Percentiles rank a stretch among this genome's conserved stretches.
Evolutionary conservation across 441 rosid genomes (phyloP).

Genomic region (Raphanus hybrid): DNA sequence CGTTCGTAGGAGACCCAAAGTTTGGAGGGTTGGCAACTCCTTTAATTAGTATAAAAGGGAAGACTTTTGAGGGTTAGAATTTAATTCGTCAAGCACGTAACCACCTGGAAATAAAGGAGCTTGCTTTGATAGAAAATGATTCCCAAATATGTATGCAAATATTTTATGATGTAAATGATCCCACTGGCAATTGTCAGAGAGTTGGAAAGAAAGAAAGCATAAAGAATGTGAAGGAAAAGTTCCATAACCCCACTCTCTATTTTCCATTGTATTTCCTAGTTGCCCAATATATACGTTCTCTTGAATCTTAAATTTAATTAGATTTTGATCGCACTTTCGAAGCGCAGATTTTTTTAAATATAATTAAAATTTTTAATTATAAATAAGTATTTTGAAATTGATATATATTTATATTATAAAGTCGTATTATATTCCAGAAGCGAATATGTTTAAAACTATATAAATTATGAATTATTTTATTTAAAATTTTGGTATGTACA

Average conservation of each 20-base stretch:
- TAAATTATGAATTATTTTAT: no score
- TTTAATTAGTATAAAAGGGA: neutral
- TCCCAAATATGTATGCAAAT: neutral
- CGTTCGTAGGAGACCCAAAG: conserved; percentile 10
- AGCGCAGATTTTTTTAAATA: no score
- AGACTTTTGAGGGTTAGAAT: no score
- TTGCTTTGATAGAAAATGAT: neutral
- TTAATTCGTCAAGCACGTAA: no score
- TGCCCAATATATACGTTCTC: neutral
- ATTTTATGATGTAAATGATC: neutral
- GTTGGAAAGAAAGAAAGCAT: neutral
- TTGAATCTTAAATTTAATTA: neutral
- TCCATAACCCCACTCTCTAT: neutral
- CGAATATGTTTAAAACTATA: no score
- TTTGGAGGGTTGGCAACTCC: conserved; percentile 11
- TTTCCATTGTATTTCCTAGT: neutral
- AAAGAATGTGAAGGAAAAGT: neutral
- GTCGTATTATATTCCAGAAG: no score
- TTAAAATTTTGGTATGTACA: no score
- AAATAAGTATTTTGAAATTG: no score
- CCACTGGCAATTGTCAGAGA: neutral
- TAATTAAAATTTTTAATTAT: no score
- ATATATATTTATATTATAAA: no score
- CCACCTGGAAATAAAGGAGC: neutral
- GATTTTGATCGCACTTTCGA: no score